Evolutionary conservation across 148 eudicot genomes (phyloP).

Genomic region (Rhododendron simsii): DNA sequence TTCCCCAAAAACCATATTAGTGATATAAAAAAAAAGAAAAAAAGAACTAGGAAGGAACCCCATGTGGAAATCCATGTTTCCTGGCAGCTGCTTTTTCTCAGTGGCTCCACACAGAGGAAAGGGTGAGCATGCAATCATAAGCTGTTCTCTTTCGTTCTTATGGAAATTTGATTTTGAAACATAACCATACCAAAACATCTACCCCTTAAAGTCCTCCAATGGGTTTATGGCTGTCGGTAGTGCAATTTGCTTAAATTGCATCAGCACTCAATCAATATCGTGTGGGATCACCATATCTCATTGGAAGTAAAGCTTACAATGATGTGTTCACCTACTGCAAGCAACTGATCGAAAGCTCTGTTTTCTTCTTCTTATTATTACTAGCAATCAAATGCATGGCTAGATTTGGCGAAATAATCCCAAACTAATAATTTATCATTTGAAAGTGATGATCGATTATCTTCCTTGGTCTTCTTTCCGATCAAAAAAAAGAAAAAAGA

Average conservation of each 20-base stretch:
- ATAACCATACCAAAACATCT: not conserved
- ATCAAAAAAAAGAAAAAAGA: too few relatives aligned
- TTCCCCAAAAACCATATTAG: too few relatives aligned
- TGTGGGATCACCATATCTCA: not conserved
- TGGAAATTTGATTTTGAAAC: not conserved
- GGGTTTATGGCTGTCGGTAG: not conserved
- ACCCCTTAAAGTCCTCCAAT: not conserved
- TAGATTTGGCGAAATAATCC: too few relatives aligned
- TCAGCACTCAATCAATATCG: not conserved
- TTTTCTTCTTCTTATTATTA: not conserved
- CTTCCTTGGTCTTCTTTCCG: too few relatives aligned
- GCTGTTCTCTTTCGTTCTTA: not conserved
- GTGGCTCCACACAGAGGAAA: not conserved
- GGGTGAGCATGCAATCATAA: not conserved
- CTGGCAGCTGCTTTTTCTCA: not conserved
- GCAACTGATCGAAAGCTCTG: not conserved
- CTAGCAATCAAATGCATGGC: too few relatives aligned
- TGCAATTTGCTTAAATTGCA: not conserved
- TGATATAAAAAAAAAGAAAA: too few relatives aligned
- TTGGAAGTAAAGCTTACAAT: not conserved
- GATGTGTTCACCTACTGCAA: not conserved
- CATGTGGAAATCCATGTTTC: not conserved
- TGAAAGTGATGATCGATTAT: too few relatives aligned
- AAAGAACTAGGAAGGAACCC: not conserved
- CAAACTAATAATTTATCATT: not conserved